phyloP scores from a whole-genome alignment of 140 eudicot species.

The Flaveria floridana region DNA sequence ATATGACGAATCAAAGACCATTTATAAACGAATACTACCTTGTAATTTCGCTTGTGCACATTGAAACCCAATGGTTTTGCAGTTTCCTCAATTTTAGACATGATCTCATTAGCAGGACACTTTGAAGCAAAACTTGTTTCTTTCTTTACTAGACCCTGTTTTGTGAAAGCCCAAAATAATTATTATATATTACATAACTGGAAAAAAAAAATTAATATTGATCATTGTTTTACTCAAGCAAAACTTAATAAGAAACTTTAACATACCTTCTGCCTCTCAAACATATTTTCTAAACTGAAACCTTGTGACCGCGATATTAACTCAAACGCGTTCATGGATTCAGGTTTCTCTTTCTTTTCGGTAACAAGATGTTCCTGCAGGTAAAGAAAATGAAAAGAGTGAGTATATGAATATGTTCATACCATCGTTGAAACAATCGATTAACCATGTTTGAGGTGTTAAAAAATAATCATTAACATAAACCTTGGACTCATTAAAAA shows the following conservation, averaged over 20 bases:
- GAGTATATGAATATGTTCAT: neutral
- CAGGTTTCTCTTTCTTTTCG: constrained; percentile 88
- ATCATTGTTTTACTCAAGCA: neutral
- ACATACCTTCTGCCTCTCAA: constrained; percentile 65
- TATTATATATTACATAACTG: neutral
- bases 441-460: neutral
- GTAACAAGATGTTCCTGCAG: constrained; percentile 81
- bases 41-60: constrained; percentile 76
- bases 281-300: constrained; percentile 81
- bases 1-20: neutral
- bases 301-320: constrained; percentile 77
- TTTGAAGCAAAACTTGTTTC: constrained; percentile 88
- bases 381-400: neutral
- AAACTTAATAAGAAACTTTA: neutral
- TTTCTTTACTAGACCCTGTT: constrained; percentile 63
- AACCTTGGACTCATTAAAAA: constrained; percentile 71
- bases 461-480: constrained; percentile 13
- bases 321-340: constrained; percentile 94
- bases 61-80: constrained; percentile 86
- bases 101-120: constrained; percentile 79
- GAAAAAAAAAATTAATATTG: neutral
- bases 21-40: constrained; percentile 42
- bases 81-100: constrained; percentile 87
- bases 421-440: neutral
- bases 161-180: constrained; percentile 11